Evolutionary conservation across 768 basidiomycete species (phyloP), one percentile per base, ranked within the genome.

Genomic region (Termitomyces sp.): DNA sequence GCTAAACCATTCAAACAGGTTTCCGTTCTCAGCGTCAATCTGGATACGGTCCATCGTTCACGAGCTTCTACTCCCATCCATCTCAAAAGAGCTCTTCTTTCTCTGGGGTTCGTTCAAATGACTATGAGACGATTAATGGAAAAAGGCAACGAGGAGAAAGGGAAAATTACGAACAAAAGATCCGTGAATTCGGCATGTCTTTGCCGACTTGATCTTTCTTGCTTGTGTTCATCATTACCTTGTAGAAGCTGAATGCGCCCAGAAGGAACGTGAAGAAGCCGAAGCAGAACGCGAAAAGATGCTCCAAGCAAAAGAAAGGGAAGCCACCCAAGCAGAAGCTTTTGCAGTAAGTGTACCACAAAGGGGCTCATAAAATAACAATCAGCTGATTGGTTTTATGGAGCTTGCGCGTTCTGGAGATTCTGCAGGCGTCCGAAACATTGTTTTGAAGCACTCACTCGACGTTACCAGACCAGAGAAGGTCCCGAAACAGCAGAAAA

Each of bases 381-480:
- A 10, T 21, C 37, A 42, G 17, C 26, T 24, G 21, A 42, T 30
- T 59, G 38, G 37, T 53, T 47, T 8, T 51, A 40, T 22, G 22
- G 42, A 70, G 68, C 60, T 64, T 52, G 67, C 65, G 24, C 60
- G 62, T 47, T 38, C 56, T 26, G 68, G 68, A 41, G 50, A 69
- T 54, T 63, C 69, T 45, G 32, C 58, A 28, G 60, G 60, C 28
- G 67, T 72, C 19, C 61, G 63, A 45, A 58, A 55, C 7, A 45
- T 66, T 45, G 59, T 73, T 28, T 58, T 69, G 30, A 65, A 68
- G 44, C 62, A 63, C 49, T 59, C 60, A 44, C 63, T 75, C 19
- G 71, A 73, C 56, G 66, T 75, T 47, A 71, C 59, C 43, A 55
- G 61, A 11, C 70, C 63, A n/a, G 69, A 65, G 63, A 64, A 63